These are phyloP conservation scores for Trypanosoma theileri DNA, from an alignment of 208 protist species.

Conservation along the genomic window DNA sequence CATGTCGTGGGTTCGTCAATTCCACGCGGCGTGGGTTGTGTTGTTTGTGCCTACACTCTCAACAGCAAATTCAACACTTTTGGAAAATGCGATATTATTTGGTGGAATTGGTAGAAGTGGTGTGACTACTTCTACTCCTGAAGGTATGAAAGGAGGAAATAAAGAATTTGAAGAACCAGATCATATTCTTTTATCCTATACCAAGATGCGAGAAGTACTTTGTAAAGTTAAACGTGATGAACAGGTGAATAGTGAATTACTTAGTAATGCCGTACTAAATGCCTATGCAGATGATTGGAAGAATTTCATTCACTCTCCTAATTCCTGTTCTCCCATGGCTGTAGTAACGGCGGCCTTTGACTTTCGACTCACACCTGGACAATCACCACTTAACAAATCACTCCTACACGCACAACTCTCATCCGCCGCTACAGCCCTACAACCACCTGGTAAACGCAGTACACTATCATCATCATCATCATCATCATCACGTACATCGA, in stretches of 20 bases:
- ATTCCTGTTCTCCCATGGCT: slow-evolving; percentile 60
- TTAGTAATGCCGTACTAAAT: slow-evolving; percentile 77
- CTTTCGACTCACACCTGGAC: slow-evolving; percentile 44
- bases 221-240: slow-evolving; percentile 67
- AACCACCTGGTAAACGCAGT: slow-evolving; percentile 32
- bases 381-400: slow-evolving; percentile 77
- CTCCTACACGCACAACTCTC: slow-evolving; percentile 81
- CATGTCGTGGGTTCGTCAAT: slow-evolving; percentile 75
- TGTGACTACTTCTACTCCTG: slow-evolving; percentile 27
- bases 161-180: slow-evolving; percentile 60
- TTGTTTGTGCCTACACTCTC: slow-evolving; percentile 86
- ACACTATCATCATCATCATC: slow-evolving; percentile 9
- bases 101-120: slow-evolving; percentile 29
- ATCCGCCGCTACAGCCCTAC: slow-evolving; percentile 51
- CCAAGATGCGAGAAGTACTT: slow-evolving; percentile 76
- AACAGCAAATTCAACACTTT: slow-evolving; percentile 58
- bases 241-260: slow-evolving; percentile 55
- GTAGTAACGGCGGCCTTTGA: slow-evolving; percentile 78
- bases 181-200: slow-evolving; percentile 84
- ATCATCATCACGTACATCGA: too few relatives aligned
- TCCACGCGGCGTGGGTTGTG: slow-evolving; percentile 68
- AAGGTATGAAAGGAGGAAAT: slow-evolving; percentile 7
- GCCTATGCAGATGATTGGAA: slow-evolving; percentile 85
- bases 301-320: slow-evolving; percentile 72
- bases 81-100: slow-evolving; percentile 70